A percentile compares a stretch with the other conserved stretches of the same genome.
Evolutionary conservation across 208 protist genomes (phyloP).

Genomic region (Trypanosomatidae sp.): DNA sequence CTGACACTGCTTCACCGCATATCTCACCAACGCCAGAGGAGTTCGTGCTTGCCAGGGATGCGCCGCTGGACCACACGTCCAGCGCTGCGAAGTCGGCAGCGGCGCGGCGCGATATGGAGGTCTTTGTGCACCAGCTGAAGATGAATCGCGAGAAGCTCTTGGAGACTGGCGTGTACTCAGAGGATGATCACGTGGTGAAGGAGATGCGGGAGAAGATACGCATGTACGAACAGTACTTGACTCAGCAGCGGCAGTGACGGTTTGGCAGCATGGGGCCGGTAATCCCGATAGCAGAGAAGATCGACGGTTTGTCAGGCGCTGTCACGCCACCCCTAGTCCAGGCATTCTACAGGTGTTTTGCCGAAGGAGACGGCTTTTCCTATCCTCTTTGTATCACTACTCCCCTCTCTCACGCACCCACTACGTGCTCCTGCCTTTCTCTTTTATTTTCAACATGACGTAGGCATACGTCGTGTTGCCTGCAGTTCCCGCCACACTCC

Average conservation of each 20-base stretch:
- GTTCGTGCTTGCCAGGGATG: constrained; percentile 40
- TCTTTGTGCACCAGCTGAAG: constrained; percentile 81
- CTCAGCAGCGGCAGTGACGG: constrained; percentile 12
- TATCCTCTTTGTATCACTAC: constrained; percentile 4
- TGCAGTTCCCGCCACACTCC: background rate
- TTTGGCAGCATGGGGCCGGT: background rate
- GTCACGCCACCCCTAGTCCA: constrained; percentile 1
- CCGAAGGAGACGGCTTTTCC: background rate
- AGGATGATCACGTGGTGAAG: constrained; percentile 52
- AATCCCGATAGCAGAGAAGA: background rate
- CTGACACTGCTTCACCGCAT: background rate
- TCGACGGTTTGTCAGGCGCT: background rate
- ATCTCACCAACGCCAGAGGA: constrained; percentile 49
- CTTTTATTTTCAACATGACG: background rate
- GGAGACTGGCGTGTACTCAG: constrained; percentile 81
- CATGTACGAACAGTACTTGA: constrained; percentile 81
- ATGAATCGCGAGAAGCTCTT: constrained; percentile 77
- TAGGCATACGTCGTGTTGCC: background rate
- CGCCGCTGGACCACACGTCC: constrained; percentile 5
- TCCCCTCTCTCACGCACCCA: background rate
- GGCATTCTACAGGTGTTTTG: background rate
- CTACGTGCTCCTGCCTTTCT: background rate
- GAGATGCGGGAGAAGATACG: constrained; percentile 89
- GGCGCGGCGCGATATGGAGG: constrained; percentile 64
- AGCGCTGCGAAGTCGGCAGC: constrained; percentile 22